phyloP scores from a whole-genome alignment of 352 stramenopile species.

The Phytophthora hibernalis region DNA sequence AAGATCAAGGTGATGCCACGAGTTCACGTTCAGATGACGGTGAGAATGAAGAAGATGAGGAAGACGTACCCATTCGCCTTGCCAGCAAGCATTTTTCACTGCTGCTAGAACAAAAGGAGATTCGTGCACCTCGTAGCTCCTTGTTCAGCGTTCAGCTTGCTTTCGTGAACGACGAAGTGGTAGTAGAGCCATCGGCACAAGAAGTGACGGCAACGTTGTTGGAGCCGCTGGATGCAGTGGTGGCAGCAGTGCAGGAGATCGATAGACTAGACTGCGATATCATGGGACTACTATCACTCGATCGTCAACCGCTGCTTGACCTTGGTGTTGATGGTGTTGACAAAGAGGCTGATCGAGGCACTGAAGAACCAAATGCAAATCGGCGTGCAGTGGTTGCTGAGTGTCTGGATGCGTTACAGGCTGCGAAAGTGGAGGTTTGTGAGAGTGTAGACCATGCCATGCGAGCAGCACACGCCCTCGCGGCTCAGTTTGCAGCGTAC shows the following conservation, averaged over 20 bases:
- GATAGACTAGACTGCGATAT: conserved; percentile 91
- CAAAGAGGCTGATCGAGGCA: neutral
- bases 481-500: conserved; percentile 76
- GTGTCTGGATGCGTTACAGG: conserved; percentile 52
- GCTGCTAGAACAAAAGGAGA: conserved; percentile 30
- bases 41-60: conserved; percentile 8
- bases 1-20: conserved; percentile 1
- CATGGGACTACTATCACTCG: conserved; percentile 88
- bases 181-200: conserved; percentile 64
- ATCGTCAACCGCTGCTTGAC: conserved; percentile 61
- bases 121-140: conserved; percentile 59
- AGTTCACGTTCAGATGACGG: conserved; percentile 10
- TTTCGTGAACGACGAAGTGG: conserved; percentile 55
- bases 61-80: conserved; percentile 11
- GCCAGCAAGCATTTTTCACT: conserved; percentile 9
- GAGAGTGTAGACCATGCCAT: conserved; percentile 71
- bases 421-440: conserved; percentile 63
- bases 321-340: conserved; percentile 41
- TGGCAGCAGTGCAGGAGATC: conserved; percentile 78
- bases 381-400: conserved; percentile 49
- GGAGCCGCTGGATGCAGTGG: conserved; percentile 81
- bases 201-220: conserved; percentile 85
- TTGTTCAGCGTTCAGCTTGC: conserved; percentile 87
- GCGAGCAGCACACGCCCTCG: conserved; percentile 67
- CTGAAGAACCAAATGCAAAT: conserved; percentile 14